A percentile compares a stretch with the other conserved stretches of the same genome.
phyloP scores from a whole-genome alignment of 495 filamentous ascomycete species.

The Patellaria atrata region DNA sequence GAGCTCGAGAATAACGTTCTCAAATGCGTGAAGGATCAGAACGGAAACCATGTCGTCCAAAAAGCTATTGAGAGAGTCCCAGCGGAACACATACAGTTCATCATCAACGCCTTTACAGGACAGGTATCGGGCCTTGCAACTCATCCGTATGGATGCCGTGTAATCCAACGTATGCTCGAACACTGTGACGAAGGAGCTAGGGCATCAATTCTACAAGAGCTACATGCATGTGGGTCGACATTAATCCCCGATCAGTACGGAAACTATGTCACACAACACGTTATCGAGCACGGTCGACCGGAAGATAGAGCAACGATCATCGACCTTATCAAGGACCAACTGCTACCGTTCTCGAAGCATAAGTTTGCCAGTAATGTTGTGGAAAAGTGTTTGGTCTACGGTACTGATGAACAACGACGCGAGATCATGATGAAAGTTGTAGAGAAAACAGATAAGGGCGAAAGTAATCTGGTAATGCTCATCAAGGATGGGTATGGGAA shows the following conservation, averaged over 20 bases:
- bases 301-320: slow-evolving; percentile 66
- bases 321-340: slow-evolving; percentile 50
- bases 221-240: slow-evolving; percentile 53
- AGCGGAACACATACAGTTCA: slow-evolving; percentile 67
- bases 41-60: slow-evolving; percentile 95
- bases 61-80: slow-evolving; percentile 85
- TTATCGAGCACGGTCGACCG: slow-evolving; percentile 68
- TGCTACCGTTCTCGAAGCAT: slow-evolving; percentile 72
- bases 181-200: slow-evolving; percentile 61
- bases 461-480: slow-evolving; percentile 52
- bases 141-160: slow-evolving; percentile 81
- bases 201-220: slow-evolving; percentile 56
- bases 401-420: slow-evolving; percentile 48
- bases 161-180: slow-evolving; percentile 88
- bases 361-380: slow-evolving; percentile 98
- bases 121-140: slow-evolving; percentile 65
- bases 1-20: slow-evolving; percentile 72
- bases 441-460: slow-evolving; percentile 43
- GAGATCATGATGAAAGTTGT: slow-evolving; percentile 57
- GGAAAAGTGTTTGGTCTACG: slow-evolving; percentile 77
- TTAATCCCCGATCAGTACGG: slow-evolving; percentile 85
- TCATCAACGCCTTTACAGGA: slow-evolving; percentile 70
- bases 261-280: slow-evolving; percentile 93
- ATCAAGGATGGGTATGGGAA: slow-evolving; percentile 92
- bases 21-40: slow-evolving; percentile 72